Percentiles rank a stretch among this genome's conserved stretches.
Evolutionary conservation across 2,329 filamentous ascomycete genomes (phyloP).

Genomic region (Colletotrichum brevisporum): DNA sequence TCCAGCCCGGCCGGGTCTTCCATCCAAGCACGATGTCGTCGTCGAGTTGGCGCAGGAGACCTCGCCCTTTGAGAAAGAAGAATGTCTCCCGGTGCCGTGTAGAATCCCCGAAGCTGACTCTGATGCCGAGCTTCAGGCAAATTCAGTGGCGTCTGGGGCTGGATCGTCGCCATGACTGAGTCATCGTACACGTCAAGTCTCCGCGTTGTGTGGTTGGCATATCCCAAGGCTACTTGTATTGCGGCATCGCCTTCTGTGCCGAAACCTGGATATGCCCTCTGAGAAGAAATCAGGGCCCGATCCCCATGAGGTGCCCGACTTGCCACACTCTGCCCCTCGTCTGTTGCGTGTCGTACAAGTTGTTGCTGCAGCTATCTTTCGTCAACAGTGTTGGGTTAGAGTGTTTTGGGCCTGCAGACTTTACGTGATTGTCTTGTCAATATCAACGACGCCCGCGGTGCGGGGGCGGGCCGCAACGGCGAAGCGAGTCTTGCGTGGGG

Average conservation of each 20-base stretch:
- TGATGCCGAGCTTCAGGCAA: conserved; percentile 64
- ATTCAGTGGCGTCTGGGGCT: conserved; percentile 66
- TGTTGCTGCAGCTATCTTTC: no score
- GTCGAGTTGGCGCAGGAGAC: background rate
- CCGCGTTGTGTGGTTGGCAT: conserved; percentile 38
- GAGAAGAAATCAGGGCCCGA: background rate
- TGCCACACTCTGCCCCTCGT: background rate
- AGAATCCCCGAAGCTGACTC: conserved; percentile 58
- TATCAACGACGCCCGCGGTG: no score
- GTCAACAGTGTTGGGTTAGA: no score
- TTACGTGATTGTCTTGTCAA: no score
- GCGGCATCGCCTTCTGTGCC: background rate
- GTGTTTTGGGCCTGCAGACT: no score
- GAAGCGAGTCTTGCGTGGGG: no score
- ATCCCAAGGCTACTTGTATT: background rate
- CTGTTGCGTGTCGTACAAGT: no score
- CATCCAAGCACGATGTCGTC: conserved; percentile 44
- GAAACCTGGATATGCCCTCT: background rate
- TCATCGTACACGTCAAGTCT: conserved; percentile 63
- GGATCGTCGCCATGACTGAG: conserved; percentile 55
- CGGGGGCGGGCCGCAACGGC: no score
- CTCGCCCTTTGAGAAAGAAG: background rate
- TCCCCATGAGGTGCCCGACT: background rate
- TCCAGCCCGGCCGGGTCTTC: conserved; percentile 55
- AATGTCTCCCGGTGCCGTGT: conserved; percentile 56